A percentile compares a stretch with the other conserved stretches of the same genome.
Evolutionary conservation across 805 yeast species (phyloP).

Genomic region (Wickerhamiella spandovensis): DNA sequence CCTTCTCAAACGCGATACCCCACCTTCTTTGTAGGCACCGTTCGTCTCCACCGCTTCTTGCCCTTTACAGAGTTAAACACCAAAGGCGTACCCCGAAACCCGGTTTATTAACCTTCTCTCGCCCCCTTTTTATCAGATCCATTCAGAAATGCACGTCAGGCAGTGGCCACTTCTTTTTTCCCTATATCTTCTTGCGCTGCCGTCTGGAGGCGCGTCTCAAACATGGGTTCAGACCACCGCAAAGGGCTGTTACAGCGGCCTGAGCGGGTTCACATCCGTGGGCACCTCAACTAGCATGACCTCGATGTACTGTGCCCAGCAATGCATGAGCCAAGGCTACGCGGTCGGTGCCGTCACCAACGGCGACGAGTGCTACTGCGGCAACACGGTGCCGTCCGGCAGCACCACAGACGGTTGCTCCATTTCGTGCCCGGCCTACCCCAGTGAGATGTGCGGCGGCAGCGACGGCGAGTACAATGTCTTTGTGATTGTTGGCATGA

Average conservation of each 20-base stretch:
- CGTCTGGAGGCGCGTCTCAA: not conserved
- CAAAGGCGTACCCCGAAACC: too few relatives aligned
- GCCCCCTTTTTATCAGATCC: too few relatives aligned
- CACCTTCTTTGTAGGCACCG: not conserved
- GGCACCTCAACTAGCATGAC: slow-evolving; percentile 44
- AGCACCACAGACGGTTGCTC: slow-evolving; percentile 29
- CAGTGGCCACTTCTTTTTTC: not conserved
- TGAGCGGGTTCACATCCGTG: slow-evolving; percentile 27
- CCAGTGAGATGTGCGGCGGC: slow-evolving; percentile 52
- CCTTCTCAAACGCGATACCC: not conserved
- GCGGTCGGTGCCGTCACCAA: slow-evolving; percentile 37
- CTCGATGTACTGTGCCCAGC: slow-evolving; percentile 27
- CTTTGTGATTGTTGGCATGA: slow-evolving; percentile 14
- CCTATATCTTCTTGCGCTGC: not conserved
- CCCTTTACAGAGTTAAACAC: too few relatives aligned
- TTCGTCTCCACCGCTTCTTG: not conserved
- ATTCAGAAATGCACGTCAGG: not conserved
- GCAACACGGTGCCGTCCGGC: slow-evolving; percentile 33
- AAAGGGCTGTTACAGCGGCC: slow-evolving; percentile 31
- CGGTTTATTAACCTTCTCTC: too few relatives aligned
- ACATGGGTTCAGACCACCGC: slow-evolving; percentile 4
- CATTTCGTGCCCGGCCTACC: slow-evolving; percentile 47
- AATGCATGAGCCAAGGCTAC: slow-evolving; percentile 34
- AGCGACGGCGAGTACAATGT: slow-evolving; percentile 29
- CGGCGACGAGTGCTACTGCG: slow-evolving; percentile 58